Percentiles rank a stretch among this genome's conserved stretches.
Conservation (phyloP, 2,329 filamentous ascomycete genomes). For the Apiospora saccharicola region DNA sequence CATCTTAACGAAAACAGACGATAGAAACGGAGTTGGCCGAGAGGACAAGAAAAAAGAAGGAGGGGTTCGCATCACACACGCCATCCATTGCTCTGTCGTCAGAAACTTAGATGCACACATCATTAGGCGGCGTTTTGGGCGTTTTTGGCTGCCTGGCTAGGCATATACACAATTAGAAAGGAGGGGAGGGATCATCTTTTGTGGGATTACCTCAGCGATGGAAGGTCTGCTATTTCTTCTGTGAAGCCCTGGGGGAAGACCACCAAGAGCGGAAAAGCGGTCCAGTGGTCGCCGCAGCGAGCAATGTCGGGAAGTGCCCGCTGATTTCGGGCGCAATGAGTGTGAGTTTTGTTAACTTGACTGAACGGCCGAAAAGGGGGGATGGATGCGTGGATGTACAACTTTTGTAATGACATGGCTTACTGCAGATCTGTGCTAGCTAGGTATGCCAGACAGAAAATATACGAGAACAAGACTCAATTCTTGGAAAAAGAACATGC, state of each 20-base stretch:
- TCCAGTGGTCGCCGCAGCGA: neutral
- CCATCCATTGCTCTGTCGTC: constrained; percentile 2
- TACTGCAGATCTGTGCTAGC: neutral
- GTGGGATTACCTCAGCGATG: neutral
- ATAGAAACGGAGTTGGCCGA: neutral
- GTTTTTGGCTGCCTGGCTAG: constrained; percentile 15
- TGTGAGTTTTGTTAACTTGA: constrained; percentile 11
- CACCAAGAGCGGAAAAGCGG: neutral
- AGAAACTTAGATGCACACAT: constrained; percentile 4
- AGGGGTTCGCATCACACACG: neutral
- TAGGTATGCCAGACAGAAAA: constrained; percentile 1
- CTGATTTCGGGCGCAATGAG: neutral
- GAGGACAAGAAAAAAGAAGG: neutral
- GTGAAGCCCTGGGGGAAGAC: neutral
- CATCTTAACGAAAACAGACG: neutral
- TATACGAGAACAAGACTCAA: neutral
- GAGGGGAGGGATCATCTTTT: neutral
- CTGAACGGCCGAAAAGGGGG: neutral
- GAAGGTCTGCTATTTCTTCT: neutral
- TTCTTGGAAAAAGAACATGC: neutral
- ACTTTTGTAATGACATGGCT: constrained; percentile 11
- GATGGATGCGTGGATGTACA: neutral
- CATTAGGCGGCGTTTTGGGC: constrained; percentile 11
- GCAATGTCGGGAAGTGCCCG: neutral
- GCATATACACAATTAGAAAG: constrained; percentile 12